Percentiles rank a stretch among this genome's conserved stretches.
phyloP scores from a whole-genome alignment of 192 early-diverging fungal species.

The Rhizophagus sp. region DNA sequence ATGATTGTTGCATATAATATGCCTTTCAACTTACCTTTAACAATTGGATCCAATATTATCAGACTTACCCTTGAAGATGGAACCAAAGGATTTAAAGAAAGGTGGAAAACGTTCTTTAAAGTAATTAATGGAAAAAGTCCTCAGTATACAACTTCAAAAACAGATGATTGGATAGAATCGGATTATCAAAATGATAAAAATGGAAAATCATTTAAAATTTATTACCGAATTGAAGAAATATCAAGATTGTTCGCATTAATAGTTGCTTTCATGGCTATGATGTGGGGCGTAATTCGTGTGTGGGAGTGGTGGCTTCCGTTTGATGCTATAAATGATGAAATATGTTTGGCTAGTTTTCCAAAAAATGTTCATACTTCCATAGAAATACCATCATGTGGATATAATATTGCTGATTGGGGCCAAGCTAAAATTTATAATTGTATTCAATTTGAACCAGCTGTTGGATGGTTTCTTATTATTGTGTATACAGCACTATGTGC shows the following conservation, averaged over 20 bases:
- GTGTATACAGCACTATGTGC: conserved; percentile 11
- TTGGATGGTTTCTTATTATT: conserved; percentile 14
- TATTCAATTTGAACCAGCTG: conserved; percentile 1
- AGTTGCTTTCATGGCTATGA: conserved; percentile 5
- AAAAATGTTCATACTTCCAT: too few relatives aligned
- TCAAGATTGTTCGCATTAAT: conserved; percentile 5
- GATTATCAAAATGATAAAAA: not conserved
- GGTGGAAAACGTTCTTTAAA: conserved; percentile 14
- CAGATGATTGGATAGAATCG: not conserved
- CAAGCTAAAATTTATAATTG: not conserved
- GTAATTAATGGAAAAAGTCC: not conserved
- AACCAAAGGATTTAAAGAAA: conserved; percentile 14
- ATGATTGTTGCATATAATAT: conserved; percentile 9
- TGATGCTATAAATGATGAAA: not conserved
- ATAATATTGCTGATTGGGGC: too few relatives aligned
- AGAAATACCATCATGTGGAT: too few relatives aligned
- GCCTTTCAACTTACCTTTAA: conserved; percentile 14
- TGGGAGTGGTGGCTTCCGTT: not conserved
- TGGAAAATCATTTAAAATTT: not conserved
- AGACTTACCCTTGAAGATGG: conserved; percentile 19
- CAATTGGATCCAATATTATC: conserved; percentile 11
- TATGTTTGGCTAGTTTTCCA: too few relatives aligned
- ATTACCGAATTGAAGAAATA: conserved; percentile 9
- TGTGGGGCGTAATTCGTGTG: not conserved
- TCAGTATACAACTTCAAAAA: not conserved